phyloP scores from a whole-genome alignment of 768 basidiomycete species.

The Xanthoconium stramineum region DNA sequence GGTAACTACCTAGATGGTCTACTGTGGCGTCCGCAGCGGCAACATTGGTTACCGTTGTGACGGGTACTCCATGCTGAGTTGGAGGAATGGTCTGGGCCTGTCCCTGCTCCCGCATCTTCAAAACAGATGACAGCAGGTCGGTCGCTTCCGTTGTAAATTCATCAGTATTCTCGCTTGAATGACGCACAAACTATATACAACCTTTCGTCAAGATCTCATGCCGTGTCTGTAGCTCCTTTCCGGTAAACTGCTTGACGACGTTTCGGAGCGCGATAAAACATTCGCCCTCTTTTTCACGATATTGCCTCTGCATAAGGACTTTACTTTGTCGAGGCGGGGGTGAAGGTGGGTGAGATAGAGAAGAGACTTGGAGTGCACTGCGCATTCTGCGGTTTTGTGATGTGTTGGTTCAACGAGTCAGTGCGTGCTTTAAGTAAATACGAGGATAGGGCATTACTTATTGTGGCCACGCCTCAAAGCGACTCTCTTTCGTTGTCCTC shows the following conservation, averaged over 20 bases:
- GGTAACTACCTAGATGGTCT: neutral
- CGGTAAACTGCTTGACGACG: slow-evolving; percentile 17
- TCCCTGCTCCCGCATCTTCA: neutral
- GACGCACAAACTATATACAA: neutral
- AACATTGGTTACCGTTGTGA: neutral
- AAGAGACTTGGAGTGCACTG: neutral
- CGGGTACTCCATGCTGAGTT: neutral
- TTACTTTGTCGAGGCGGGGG: slow-evolving; percentile 9
- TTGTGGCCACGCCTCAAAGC: too few relatives aligned
- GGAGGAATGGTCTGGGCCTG: neutral
- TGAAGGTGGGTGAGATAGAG: neutral
- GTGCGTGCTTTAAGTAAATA: neutral
- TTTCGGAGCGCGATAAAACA: slow-evolving; percentile 13
- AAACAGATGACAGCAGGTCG: neutral
- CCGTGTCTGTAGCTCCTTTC: slow-evolving; percentile 15
- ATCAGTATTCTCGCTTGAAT: neutral
- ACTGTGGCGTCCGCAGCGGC: neutral
- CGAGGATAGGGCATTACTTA: too few relatives aligned
- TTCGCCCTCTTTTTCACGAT: slow-evolving; percentile 23
- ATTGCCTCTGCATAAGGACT: slow-evolving; percentile 13
- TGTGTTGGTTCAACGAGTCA: neutral
- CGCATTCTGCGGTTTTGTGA: neutral
- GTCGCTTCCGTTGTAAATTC: neutral
- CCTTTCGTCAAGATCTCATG: slow-evolving; percentile 24
- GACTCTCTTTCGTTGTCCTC: too few relatives aligned